A percentile compares a stretch with the other conserved stretches of the same genome.
Evolutionary conservation across 805 yeast species (phyloP).

Genomic region (Ogataea haglerorum): DNA sequence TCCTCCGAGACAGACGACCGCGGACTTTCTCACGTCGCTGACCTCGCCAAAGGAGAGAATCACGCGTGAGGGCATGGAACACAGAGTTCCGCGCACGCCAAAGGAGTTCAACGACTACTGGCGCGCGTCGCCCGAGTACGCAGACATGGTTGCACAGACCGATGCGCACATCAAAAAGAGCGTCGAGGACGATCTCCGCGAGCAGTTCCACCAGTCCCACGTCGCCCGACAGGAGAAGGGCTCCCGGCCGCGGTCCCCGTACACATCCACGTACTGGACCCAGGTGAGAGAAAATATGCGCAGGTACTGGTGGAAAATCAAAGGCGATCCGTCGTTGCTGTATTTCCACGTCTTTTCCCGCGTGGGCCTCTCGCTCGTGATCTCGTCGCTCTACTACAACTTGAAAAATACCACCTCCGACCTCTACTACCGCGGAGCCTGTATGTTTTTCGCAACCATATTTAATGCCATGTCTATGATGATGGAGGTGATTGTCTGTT

Average conservation of each 20-base stretch:
- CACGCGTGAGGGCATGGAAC: constrained; percentile 31
- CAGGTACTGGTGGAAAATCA: constrained; percentile 48
- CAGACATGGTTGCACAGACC: constrained; percentile 32
- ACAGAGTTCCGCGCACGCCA: constrained; percentile 36
- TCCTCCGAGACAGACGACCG: constrained; percentile 40
- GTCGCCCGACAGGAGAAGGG: constrained; percentile 49
- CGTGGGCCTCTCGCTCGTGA: constrained; percentile 49
- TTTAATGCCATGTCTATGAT: constrained; percentile 61
- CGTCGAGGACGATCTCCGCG: constrained; percentile 1
- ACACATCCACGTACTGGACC: constrained; percentile 47
- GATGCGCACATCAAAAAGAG: constrained; percentile 26
- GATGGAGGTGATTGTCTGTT: constrained; percentile 53
- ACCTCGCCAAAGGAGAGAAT: constrained; percentile 30
- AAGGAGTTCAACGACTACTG: constrained; percentile 39
- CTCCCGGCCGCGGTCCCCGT: constrained; percentile 47
- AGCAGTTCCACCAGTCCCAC: constrained; percentile 27
- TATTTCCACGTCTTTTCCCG: constrained; percentile 43
- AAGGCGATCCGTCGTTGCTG: constrained; percentile 48
- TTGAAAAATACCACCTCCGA: constrained; percentile 40
- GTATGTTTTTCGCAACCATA: constrained; percentile 63
- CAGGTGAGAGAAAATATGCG: constrained; percentile 46
- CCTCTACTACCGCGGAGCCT: constrained; percentile 56
- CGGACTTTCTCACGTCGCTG: constrained; percentile 39
- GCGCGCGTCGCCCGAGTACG: constrained; percentile 33
- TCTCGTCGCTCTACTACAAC: constrained; percentile 58